These are phyloP conservation scores for Groenewaldozyma sp. DNA, from an alignment of 1,139 yeast genomes.

Conservation along the genomic window DNA sequence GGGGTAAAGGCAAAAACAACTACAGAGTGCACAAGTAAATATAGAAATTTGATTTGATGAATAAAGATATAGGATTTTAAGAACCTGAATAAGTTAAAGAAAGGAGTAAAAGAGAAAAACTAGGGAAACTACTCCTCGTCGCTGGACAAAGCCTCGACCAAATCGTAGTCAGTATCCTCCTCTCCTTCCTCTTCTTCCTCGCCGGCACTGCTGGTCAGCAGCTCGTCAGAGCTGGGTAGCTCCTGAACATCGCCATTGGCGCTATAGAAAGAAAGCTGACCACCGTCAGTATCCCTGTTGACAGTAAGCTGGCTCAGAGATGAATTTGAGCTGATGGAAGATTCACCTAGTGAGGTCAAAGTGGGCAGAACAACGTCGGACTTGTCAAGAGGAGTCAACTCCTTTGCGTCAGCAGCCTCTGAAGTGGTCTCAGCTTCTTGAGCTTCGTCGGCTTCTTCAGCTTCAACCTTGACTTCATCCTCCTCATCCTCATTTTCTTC, in stretches of 20 bases:
- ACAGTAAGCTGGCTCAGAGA: neutral
- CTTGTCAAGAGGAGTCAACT: neutral
- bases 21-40: too few relatives aligned
- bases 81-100: too few relatives aligned
- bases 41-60: too few relatives aligned
- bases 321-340: too few relatives aligned
- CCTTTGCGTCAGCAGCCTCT: neutral
- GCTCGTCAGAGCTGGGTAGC: neutral
- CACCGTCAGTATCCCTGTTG: neutral
- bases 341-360: neutral
- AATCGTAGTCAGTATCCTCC: neutral
- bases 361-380: conserved; percentile 4
- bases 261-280: neutral
- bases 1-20: too few relatives aligned
- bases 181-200: neutral
- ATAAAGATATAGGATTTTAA: neutral
- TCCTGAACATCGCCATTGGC: neutral
- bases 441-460: too few relatives aligned
- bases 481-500: neutral
- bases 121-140: too few relatives aligned
- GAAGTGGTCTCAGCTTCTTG: neutral
- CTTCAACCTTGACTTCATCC: neutral
- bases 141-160: conserved; percentile 2
- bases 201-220: neutral
- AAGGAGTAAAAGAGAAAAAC: too few relatives aligned